These are phyloP conservation scores for Meira nashicola DNA, from an alignment of 1,284 basidiomycete species.

Conservation along the genomic window DNA sequence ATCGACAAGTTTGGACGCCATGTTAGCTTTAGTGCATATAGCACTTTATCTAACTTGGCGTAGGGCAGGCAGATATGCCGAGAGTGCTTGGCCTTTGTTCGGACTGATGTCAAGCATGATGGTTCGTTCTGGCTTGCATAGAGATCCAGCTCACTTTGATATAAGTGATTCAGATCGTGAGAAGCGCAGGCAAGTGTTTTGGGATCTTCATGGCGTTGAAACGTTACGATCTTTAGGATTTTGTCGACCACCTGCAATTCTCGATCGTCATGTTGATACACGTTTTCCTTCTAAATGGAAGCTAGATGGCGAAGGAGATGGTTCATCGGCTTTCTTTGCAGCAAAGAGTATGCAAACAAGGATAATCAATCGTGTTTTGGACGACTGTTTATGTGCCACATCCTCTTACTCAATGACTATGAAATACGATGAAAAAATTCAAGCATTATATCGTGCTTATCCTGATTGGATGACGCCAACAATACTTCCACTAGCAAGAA, in stretches of 20 bases:
- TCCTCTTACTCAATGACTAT: neutral
- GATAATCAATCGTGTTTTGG: neutral
- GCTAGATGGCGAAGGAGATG: neutral
- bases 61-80: constrained; percentile 11
- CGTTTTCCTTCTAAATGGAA: constrained; percentile 7
- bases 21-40: constrained; percentile 7
- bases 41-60: constrained; percentile 9
- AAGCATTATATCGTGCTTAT: neutral
- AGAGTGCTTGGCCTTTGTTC: constrained; percentile 3
- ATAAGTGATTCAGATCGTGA: neutral
- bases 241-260: constrained; percentile 17
- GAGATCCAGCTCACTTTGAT: constrained; percentile 11
- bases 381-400: constrained; percentile 10
- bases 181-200: constrained; percentile 14
- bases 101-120: constrained; percentile 3
- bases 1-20: constrained; percentile 1
- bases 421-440: neutral
- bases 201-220: constrained; percentile 19
- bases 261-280: constrained; percentile 11
- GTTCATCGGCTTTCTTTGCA: neutral
- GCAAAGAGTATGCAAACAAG: constrained; percentile 4
- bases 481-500: neutral
- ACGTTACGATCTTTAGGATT: constrained; percentile 17
- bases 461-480: constrained; percentile 4
- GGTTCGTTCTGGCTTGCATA: constrained; percentile 12